Conservation (phyloP, 768 basidiomycete genomes). For the Suillus variegatus region DNA sequence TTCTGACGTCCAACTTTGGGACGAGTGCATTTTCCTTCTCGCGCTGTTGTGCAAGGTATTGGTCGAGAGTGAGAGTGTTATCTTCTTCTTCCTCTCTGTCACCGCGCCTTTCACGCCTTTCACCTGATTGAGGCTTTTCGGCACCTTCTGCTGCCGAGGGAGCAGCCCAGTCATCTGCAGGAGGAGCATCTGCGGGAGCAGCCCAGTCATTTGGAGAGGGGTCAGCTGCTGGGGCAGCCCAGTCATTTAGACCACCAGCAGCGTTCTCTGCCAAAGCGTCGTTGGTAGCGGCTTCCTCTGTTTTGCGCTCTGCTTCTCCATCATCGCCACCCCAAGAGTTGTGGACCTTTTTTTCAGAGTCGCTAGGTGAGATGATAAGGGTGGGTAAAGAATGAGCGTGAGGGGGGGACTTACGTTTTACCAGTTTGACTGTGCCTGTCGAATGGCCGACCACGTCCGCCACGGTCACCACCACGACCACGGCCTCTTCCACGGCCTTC, state of each 20-base stretch:
- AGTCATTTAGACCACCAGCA: conserved; percentile 25
- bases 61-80: conserved; percentile 91
- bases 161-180: conserved; percentile 36
- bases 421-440: conserved; percentile 89
- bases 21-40: conserved; percentile 55
- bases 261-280: conserved; percentile 63
- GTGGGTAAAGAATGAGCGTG: conserved; percentile 1
- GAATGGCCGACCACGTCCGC: conserved; percentile 70
- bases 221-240: conserved; percentile 34
- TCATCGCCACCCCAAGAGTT: conserved; percentile 96
- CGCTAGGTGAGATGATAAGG: conserved; percentile 47
- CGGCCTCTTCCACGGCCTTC: conserved; percentile 50
- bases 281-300: conserved; percentile 70
- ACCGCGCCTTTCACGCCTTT: conserved; percentile 39
- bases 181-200: conserved; percentile 31
- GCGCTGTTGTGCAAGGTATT: conserved; percentile 85
- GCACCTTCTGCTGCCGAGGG: conserved; percentile 37
- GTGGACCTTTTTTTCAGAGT: conserved; percentile 93
- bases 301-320: conserved; percentile 78
- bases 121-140: conserved; percentile 37
- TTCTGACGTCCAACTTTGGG: conserved; percentile 76
- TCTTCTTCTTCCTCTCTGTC: conserved; percentile 86
- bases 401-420: conserved; percentile 58
- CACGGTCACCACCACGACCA: conserved; percentile 44
- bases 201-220: conserved; percentile 40